Evolutionary conservation across 163 green algal species (phyloP), one percentile per base, ranked within the genome.

Genomic region (Scenedesmus sp.): DNA sequence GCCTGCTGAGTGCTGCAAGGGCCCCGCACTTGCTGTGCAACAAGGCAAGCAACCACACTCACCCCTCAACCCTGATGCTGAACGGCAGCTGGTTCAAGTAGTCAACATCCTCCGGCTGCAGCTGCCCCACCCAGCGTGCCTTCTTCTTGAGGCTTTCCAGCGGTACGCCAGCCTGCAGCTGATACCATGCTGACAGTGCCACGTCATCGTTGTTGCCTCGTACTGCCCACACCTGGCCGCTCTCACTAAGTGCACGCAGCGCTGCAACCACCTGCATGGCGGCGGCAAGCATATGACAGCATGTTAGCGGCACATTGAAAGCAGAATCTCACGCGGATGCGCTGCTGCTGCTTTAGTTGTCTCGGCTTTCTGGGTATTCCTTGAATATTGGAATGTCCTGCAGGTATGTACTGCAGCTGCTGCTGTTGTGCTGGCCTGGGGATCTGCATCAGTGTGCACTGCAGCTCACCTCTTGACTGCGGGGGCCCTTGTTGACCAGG

Each of bases 401-500:
- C 84, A 76, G n/a, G 13, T 59, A 12, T 26, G 7, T 56, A 6
- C 57, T 57, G 81, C 16, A 26, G 15, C 7, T 26, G 18, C 46
- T 23, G n/a, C 46, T 26, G 34, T 2, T 8, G 12, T 13, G 52
- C 1, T 86, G 81, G 34, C 34, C 34, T 46, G 34, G 34, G 34
- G 34, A 46, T 46, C 81, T 64, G 18, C 54, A 26, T 8, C 54
- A 70, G 57, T 34, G 79, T 46, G n/a, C 34, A 59, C 0, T 15
- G 56, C 56, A 88, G 13, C 82, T 23, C 26, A 84, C 67, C 52
- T 84, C 88, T 20, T 87, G 87, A 18, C 20, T 79, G 54, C 73
- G 59, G n/a, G 88, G 88, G 16, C 88, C 88, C 26, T 91, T 91
- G 87, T 84, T 91, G 56, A 97, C 95, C 10, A 98, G 91, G 88